Conservation (phyloP, 73 alveolate species). For the Paramecium primaurelia region DNA sequence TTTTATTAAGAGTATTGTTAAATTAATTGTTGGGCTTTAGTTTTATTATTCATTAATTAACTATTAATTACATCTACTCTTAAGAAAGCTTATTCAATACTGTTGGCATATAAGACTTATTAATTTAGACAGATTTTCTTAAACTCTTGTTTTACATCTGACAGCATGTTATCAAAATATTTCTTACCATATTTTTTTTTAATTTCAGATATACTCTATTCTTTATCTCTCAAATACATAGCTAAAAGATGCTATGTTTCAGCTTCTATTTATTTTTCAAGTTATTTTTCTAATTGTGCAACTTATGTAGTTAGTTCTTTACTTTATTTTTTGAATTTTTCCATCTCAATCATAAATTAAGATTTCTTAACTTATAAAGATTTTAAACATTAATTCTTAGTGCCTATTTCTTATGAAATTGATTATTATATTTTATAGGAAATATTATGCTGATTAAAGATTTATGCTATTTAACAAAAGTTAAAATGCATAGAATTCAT, state of each 20-base stretch:
- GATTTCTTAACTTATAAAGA: background rate
- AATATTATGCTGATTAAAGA: background rate
- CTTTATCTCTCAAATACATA: slow-evolving; percentile 38
- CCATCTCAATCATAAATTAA: background rate
- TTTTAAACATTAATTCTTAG: background rate
- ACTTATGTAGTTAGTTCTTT: background rate
- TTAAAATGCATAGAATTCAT: background rate
- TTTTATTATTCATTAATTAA: background rate
- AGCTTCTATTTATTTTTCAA: background rate
- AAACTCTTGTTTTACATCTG: slow-evolving; percentile 10
- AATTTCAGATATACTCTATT: background rate
- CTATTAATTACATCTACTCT: background rate
- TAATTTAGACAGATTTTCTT: background rate
- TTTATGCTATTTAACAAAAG: background rate
- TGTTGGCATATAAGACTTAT: background rate
- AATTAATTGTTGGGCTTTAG: background rate
- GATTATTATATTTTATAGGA: background rate
- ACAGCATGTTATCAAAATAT: slow-evolving; percentile 7
- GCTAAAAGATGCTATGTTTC: slow-evolving; percentile 9
- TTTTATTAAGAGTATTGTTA: background rate
- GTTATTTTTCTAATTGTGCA: background rate
- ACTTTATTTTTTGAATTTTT: background rate
- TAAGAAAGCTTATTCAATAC: background rate
- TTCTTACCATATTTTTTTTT: slow-evolving; percentile 5
- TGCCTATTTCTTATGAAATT: background rate